phyloP scores from a whole-genome alignment of 78 protist genomes.

The slime mould (Dictyostelium discoideum) region DNA sequence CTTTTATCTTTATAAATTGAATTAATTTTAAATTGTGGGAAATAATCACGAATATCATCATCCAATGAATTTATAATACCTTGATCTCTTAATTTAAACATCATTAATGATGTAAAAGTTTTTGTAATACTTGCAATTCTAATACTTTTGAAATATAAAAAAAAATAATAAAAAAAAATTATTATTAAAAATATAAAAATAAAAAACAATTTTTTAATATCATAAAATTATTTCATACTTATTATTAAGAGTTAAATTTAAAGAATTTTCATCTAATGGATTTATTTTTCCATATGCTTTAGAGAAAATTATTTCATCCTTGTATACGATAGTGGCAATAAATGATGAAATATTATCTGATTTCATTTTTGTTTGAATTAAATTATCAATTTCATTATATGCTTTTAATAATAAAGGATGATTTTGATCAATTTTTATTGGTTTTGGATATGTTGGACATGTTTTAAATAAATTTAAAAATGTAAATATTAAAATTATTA shows the following conservation, averaged over 20 bases:
- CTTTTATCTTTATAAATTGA: conserved; percentile 6
- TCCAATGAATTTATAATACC: conserved; percentile 36
- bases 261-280: conserved; percentile 14
- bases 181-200: too few species aligned
- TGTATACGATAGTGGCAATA: conserved; percentile 41
- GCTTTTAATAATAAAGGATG: not conserved
- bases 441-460: conserved; percentile 33
- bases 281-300: conserved; percentile 26
- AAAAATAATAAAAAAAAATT: not conserved
- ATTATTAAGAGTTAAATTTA: conserved; percentile 15
- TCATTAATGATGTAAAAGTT: conserved; percentile 53
- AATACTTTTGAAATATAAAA: not conserved
- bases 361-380: not conserved
- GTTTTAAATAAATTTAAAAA: not conserved
- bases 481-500: not conserved
- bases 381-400: conserved; percentile 13
- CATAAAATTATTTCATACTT: not conserved
- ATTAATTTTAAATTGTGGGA: conserved; percentile 32
- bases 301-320: conserved; percentile 35
- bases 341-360: not conserved
- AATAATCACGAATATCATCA: conserved; percentile 39
- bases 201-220: too few species aligned
- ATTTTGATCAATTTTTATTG: conserved; percentile 11
- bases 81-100: conserved; percentile 52
- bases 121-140: conserved; percentile 74